Evolutionary conservation across 371 early-diverging fungal genomes (phyloP).

Genomic region (Actinomortierella ambigua): DNA sequence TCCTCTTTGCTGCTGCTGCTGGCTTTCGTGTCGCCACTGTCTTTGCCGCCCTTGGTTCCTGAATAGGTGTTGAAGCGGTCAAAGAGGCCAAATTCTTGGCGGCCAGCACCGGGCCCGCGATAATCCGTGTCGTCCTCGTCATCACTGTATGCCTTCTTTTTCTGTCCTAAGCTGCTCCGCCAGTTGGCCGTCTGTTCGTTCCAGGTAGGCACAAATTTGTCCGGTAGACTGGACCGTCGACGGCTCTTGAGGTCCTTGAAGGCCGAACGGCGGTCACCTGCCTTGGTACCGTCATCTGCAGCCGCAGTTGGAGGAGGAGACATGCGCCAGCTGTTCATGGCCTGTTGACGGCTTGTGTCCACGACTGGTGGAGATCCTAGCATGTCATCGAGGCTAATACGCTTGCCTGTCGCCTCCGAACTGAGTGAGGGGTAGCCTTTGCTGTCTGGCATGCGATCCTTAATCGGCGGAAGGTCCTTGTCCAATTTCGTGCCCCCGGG

Average conservation of each 20-base stretch:
- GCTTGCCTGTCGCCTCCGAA: constrained; percentile 3
- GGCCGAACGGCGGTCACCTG: neutral
- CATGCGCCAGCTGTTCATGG: constrained; percentile 34
- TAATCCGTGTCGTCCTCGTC: constrained; percentile 6
- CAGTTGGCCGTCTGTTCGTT: constrained; percentile 32
- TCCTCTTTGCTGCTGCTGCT: no score
- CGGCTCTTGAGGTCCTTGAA: constrained; percentile 34
- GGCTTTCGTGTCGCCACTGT: no score
- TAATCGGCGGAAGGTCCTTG: no score
- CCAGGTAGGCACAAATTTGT: constrained; percentile 44
- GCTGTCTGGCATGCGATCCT: no score
- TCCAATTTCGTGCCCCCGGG: no score
- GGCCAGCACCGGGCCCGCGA: no score
- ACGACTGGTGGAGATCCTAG: constrained; percentile 10
- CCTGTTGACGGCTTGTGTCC: constrained; percentile 28
- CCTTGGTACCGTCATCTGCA: constrained; percentile 1
- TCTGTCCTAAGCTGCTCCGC: constrained; percentile 38
- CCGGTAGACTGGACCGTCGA: constrained; percentile 44
- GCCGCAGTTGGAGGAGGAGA: constrained; percentile 26
- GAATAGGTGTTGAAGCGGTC: no score
- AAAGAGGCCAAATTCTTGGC: no score
- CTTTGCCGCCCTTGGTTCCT: no score
- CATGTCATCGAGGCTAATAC: constrained; percentile 40
- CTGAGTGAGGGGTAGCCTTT: no score
- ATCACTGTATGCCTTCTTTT: neutral